Evolutionary conservation across 208 protist species (phyloP).

Genomic region (Trypanosoma avium): DNA sequence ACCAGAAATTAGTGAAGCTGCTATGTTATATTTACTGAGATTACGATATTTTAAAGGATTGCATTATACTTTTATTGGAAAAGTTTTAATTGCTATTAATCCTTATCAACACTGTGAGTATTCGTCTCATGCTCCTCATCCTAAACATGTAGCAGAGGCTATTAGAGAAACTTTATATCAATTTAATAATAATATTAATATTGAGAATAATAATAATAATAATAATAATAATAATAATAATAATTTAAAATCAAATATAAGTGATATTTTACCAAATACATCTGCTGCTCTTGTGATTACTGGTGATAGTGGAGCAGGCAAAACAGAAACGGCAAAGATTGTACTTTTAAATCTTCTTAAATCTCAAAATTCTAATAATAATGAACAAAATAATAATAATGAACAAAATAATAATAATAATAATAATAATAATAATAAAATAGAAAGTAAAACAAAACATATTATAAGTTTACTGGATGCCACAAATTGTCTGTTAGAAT

Average conservation of each 20-base stretch:
- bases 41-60: slow-evolving; percentile 19
- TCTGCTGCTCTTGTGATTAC: slow-evolving; percentile 34
- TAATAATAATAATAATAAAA: not conserved
- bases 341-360: slow-evolving; percentile 18
- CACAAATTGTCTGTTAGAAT: slow-evolving; percentile 25
- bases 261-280: not conserved
- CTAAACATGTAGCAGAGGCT: slow-evolving; percentile 3
- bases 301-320: slow-evolving; percentile 72
- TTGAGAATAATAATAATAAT: not conserved
- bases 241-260: not conserved
- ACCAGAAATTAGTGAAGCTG: slow-evolving; percentile 15
- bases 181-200: not conserved
- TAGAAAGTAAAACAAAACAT: not conserved
- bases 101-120: slow-evolving; percentile 19
- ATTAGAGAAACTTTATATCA: not conserved
- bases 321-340: slow-evolving; percentile 51
- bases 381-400: too few species aligned
- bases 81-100: slow-evolving; percentile 24
- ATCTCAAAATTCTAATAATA: not conserved
- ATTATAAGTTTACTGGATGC: slow-evolving; percentile 19
- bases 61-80: slow-evolving; percentile 23
- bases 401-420: too few species aligned
- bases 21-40: slow-evolving; percentile 20
- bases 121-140: slow-evolving; percentile 22
- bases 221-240: not conserved